phyloP scores from a whole-genome alignment of 2,329 filamentous ascomycete species.

The Fusarium azukiicola region DNA sequence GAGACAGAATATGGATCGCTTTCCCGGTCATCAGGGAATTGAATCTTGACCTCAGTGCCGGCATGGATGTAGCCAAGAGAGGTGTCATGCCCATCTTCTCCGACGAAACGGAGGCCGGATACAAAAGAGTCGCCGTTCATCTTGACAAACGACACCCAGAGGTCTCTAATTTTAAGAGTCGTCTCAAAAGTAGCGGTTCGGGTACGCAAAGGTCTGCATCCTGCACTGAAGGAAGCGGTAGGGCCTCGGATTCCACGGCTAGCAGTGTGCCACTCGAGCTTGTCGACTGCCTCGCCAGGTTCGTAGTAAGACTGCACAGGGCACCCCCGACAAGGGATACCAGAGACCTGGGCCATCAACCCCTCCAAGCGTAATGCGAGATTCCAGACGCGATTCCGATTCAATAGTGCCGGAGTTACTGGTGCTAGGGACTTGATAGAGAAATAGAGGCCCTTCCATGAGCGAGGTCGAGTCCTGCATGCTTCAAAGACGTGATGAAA shows the following conservation, averaged over 20 bases:
- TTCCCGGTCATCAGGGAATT: neutral
- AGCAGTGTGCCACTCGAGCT: constrained; percentile 22
- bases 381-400: constrained; percentile 31
- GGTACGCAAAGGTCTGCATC: constrained; percentile 14
- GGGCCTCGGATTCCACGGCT: neutral
- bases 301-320: constrained; percentile 20
- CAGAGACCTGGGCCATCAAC: constrained; percentile 14
- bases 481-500: constrained; percentile 36
- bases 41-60: constrained; percentile 9
- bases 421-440: constrained; percentile 1
- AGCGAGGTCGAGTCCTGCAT: constrained; percentile 17
- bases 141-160: constrained; percentile 33
- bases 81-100: neutral
- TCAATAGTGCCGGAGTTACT: constrained; percentile 3
- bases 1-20: constrained; percentile 19
- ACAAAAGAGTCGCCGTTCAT: constrained; percentile 15
- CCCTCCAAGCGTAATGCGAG: constrained; percentile 18
- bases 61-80: constrained; percentile 36
- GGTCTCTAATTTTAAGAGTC: neutral
- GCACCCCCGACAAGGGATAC: constrained; percentile 16
- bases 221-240: neutral
- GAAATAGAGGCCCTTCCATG: constrained; percentile 29
- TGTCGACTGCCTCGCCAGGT: neutral
- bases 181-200: neutral
- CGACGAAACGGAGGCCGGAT: constrained; percentile 30